A percentile compares a stretch with the other conserved stretches of the same genome.
Evolutionary conservation across 768 basidiomycete genomes (phyloP).

Genomic region (Agaricus sinodeliciosus): DNA sequence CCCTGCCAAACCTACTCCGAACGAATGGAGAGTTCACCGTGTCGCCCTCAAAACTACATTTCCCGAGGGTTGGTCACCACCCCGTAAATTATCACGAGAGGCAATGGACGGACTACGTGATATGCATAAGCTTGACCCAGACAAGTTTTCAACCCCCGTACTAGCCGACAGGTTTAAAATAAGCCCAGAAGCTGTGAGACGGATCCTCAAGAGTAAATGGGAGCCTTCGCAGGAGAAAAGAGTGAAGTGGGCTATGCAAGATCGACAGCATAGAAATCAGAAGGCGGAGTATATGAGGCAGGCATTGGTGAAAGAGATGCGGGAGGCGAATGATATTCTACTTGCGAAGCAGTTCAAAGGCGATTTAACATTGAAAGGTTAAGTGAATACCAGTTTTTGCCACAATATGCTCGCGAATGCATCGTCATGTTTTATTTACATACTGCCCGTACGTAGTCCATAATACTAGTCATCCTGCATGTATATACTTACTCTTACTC

Average conservation of each 20-base stretch:
- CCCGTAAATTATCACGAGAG: slow-evolving; percentile 72
- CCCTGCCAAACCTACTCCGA: slow-evolving; percentile 36
- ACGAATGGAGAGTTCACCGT: slow-evolving; percentile 45
- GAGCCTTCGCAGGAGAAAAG: slow-evolving; percentile 50
- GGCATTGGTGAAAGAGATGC: slow-evolving; percentile 27
- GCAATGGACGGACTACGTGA: slow-evolving; percentile 78
- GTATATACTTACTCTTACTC: not conserved
- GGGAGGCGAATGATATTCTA: slow-evolving; percentile 18
- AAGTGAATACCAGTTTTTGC: not conserved
- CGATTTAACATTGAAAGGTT: slow-evolving; percentile 1
- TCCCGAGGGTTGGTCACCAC: slow-evolving; percentile 71
- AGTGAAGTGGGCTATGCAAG: slow-evolving; percentile 40
- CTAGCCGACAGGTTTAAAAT: slow-evolving; percentile 76
- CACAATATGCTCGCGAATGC: not conserved
- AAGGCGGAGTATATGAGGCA: slow-evolving; percentile 29
- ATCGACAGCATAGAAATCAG: slow-evolving; percentile 38
- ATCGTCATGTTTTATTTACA: not conserved
- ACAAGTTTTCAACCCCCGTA: slow-evolving; percentile 54
- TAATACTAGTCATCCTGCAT: slow-evolving; percentile 1
- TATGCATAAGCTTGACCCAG: slow-evolving; percentile 58
- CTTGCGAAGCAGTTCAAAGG: slow-evolving; percentile 1
- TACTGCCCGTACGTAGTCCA: not conserved
- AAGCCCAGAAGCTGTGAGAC: slow-evolving; percentile 72
- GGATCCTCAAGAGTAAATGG: slow-evolving; percentile 77
- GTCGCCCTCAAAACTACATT: slow-evolving; percentile 44